Evolutionary conservation across 2,329 filamentous ascomycete species (phyloP).

Genomic region (Aspergillus pseudoviridinutans): DNA sequence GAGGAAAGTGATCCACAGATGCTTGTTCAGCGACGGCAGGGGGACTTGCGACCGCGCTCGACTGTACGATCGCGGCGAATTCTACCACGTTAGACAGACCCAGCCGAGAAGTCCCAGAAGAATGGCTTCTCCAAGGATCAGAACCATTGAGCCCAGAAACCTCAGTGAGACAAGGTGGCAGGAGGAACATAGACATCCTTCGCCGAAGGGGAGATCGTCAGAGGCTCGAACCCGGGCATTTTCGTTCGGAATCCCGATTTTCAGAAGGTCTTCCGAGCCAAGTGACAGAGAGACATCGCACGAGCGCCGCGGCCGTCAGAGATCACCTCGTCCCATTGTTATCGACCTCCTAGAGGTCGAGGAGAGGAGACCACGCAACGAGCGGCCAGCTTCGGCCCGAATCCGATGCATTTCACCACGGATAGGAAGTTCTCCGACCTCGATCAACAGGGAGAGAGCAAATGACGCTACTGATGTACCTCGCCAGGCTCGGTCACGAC

Average conservation of each 20-base stretch:
- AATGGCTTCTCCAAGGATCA: constrained; percentile 3
- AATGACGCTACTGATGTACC: neutral
- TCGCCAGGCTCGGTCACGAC: neutral
- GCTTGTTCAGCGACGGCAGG: constrained; percentile 11
- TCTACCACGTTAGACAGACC: constrained; percentile 11
- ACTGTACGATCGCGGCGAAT: constrained; percentile 12
- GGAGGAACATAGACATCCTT: neutral
- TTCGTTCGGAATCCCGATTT: constrained; percentile 12
- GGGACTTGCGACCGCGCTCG: constrained; percentile 10
- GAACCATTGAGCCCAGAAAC: constrained; percentile 8
- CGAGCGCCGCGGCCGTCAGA: constrained; percentile 5
- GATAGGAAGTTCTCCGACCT: neutral
- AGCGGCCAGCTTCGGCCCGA: constrained; percentile 3
- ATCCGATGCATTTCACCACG: constrained; percentile 6
- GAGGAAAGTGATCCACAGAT: constrained; percentile 16
- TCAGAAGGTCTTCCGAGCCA: constrained; percentile 6
- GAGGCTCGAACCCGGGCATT: constrained; percentile 9
- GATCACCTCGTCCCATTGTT: constrained; percentile 10
- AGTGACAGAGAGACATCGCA: neutral
- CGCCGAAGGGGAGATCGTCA: constrained; percentile 3
- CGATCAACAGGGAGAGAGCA: neutral
- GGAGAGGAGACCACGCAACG: neutral
- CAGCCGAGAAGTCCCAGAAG: neutral
- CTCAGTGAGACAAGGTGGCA: neutral
- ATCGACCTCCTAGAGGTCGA: constrained; percentile 9